Percentiles rank a stretch among this genome's conserved stretches.
Conservation (phyloP, 2,329 filamentous ascomycete species). For the Alternaria triticimaculans region DNA sequence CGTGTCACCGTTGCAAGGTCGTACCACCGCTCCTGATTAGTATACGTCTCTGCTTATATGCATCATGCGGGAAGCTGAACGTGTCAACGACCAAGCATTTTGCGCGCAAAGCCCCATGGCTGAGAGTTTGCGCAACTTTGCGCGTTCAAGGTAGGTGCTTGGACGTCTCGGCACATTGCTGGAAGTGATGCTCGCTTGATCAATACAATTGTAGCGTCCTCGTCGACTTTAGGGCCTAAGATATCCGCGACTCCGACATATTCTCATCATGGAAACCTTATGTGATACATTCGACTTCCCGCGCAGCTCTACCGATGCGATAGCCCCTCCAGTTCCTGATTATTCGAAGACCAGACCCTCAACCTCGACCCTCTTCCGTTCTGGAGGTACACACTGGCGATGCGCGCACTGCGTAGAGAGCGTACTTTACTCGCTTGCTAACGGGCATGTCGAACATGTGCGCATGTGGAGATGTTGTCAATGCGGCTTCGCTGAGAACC, state of each 20-base stretch:
- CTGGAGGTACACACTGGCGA: not conserved
- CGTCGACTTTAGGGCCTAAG: not conserved
- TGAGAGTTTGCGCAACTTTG: not conserved
- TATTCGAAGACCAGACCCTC: not conserved
- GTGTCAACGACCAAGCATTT: not conserved
- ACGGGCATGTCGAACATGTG: not conserved
- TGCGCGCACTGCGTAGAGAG: not conserved
- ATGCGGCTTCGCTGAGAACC: not conserved
- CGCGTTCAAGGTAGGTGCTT: not conserved
- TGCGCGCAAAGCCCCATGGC: not conserved
- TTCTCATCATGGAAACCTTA: not conserved
- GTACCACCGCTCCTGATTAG: not conserved
- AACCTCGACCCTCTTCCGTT: not conserved
- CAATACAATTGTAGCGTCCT: not conserved
- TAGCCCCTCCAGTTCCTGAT: not conserved
- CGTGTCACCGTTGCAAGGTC: not conserved
- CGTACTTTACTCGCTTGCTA: not conserved
- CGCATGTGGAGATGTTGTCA: not conserved
- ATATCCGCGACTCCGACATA: not conserved
- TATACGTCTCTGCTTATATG: not conserved
- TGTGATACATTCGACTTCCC: not conserved
- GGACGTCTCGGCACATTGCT: not conserved
- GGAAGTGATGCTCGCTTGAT: not conserved
- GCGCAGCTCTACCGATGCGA: not conserved
- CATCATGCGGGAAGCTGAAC: not conserved